Conservation (phyloP, 148 eudicot genomes). For the Selenicereus undatus region DNA sequence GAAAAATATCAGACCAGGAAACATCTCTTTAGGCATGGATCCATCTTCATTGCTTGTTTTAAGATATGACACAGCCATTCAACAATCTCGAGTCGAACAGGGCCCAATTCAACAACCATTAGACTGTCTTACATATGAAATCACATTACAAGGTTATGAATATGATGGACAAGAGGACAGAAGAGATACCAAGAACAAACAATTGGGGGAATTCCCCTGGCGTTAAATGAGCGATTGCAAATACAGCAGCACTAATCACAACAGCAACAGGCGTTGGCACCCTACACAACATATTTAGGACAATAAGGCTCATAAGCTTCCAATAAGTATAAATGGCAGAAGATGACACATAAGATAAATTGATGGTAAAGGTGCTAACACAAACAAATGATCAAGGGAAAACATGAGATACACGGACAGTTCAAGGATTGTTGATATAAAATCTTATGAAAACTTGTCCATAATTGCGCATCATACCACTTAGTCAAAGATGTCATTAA, state of each 20-base stretch:
- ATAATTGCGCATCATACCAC: slow-evolving; percentile 52
- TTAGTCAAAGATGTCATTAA: slow-evolving; percentile 84
- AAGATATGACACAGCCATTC: neutral
- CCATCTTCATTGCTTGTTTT: no score
- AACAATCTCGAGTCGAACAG: neutral
- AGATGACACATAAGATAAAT: neutral
- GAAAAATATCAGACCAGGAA: neutral
- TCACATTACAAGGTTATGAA: neutral
- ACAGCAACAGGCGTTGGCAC: slow-evolving; percentile 81
- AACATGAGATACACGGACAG: neutral
- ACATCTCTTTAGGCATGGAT: neutral
- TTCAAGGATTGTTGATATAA: neutral
- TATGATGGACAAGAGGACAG: slow-evolving; percentile 10
- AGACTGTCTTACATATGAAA: neutral
- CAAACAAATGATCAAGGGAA: neutral
- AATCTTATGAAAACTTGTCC: neutral
- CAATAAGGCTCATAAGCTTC: no score
- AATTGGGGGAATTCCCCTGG: slow-evolving; percentile 95
- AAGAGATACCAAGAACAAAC: slow-evolving; percentile 71
- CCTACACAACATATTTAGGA: slow-evolving; percentile 41
- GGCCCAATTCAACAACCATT: neutral
- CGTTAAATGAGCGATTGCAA: slow-evolving; percentile 91
- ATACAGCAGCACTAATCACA: slow-evolving; percentile 81
- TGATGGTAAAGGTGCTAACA: neutral
- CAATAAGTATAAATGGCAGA: neutral